Percentiles rank a stretch among this genome's conserved stretches.
These are phyloP conservation scores for Beta corolliflora DNA, from an alignment of 179 eudicot genomes.

Conservation along the genomic window DNA sequence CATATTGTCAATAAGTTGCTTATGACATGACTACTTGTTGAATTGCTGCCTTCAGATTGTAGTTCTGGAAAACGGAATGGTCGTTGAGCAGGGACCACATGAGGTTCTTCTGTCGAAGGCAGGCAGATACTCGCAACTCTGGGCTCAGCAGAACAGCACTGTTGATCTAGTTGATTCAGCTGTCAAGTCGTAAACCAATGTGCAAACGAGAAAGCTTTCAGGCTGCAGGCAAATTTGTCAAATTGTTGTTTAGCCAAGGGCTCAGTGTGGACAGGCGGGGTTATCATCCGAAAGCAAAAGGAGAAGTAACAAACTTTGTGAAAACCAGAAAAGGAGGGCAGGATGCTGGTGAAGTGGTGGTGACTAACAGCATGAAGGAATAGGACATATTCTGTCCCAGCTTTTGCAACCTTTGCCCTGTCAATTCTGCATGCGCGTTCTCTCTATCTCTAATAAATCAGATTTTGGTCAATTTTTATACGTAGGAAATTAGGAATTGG, in stretches of 20 bases:
- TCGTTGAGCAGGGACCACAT: conserved; percentile 95
- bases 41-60: conserved; percentile 57
- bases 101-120: conserved; percentile 65
- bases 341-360: background rate
- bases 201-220: background rate
- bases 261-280: background rate
- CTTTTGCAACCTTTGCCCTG: background rate
- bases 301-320: background rate
- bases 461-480: no score
- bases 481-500: no score
- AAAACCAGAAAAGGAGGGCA: background rate
- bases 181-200: conserved; percentile 35
- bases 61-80: conserved; percentile 86
- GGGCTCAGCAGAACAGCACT: conserved; percentile 86
- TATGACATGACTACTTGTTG: background rate
- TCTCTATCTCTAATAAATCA: no score
- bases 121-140: conserved; percentile 91
- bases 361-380: background rate
- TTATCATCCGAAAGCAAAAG: background rate
- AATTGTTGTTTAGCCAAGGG: background rate
- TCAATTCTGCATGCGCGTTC: no score
- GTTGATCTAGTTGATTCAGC: conserved; percentile 55
- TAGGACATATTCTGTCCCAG: background rate
- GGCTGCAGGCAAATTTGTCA: background rate
- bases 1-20: background rate